Percentiles rank a stretch among this genome's conserved stretches.
Conservation (phyloP, 1,284 basidiomycete genomes). For the Tetrapyrgos nigripes region DNA sequence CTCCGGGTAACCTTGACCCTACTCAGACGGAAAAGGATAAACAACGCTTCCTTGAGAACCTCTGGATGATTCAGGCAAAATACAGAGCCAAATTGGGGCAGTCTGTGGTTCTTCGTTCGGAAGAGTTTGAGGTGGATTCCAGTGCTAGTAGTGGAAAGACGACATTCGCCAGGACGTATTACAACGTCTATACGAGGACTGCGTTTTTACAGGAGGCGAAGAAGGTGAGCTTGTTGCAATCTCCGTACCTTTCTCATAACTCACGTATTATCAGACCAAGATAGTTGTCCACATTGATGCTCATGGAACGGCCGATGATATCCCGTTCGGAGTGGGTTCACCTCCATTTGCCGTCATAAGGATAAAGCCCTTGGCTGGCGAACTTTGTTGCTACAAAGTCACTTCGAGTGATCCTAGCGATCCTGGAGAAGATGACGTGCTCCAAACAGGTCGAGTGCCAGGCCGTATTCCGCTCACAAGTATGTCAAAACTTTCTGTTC, state of each 20-base stretch:
- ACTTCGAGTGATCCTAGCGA: conserved; percentile 75
- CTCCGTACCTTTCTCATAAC: conserved; percentile 4
- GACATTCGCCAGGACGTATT: conserved; percentile 80
- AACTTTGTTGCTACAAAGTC: conserved; percentile 79
- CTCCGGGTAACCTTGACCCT: conserved; percentile 68
- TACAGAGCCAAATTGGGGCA: conserved; percentile 73
- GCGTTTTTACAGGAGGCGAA: conserved; percentile 76
- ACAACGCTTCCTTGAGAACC: conserved; percentile 82
- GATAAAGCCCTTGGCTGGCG: conserved; percentile 83
- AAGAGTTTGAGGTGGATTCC: conserved; percentile 77
- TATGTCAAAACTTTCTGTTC: conserved; percentile 44
- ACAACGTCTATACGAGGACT: conserved; percentile 83
- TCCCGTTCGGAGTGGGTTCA: conserved; percentile 72
- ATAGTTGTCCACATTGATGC: conserved; percentile 86
- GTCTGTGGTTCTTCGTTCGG: conserved; percentile 70
- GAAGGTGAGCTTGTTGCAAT: conserved; percentile 60
- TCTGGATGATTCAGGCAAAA: conserved; percentile 86
- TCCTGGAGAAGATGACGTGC: conserved; percentile 80
- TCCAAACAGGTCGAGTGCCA: conserved; percentile 78
- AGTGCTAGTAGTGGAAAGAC: conserved; percentile 58
- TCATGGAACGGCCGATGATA: conserved; percentile 71
- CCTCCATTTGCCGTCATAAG: conserved; percentile 79
- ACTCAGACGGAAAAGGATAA: conserved; percentile 70
- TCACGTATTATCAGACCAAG: conserved; percentile 68
- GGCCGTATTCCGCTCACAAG: conserved; percentile 81